Conservation (phyloP, 2,329 filamentous ascomycete genomes). For the Stylonectria norvegica region DNA sequence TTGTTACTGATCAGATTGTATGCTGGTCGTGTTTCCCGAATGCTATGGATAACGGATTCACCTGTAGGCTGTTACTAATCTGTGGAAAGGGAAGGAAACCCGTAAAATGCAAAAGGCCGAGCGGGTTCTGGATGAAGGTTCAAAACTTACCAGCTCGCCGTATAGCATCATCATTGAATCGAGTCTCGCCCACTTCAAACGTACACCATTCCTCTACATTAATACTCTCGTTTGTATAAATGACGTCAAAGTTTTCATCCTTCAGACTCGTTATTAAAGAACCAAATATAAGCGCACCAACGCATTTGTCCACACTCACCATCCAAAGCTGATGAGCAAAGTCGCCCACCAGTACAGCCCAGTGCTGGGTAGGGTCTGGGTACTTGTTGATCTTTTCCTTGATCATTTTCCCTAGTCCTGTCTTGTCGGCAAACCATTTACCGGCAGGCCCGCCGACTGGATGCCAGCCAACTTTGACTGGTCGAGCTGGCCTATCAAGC, state of each 20-base stretch:
- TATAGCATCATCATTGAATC: slow-evolving; percentile 53
- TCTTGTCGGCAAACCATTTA: slow-evolving; percentile 57
- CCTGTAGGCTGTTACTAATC: slow-evolving; percentile 29
- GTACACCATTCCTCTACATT: slow-evolving; percentile 47
- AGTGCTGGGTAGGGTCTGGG: slow-evolving; percentile 59
- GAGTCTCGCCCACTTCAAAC: slow-evolving; percentile 50
- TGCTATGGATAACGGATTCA: slow-evolving; percentile 51
- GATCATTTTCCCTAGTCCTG: slow-evolving; percentile 53
- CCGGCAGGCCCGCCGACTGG: slow-evolving; percentile 54
- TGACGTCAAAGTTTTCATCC: slow-evolving; percentile 54
- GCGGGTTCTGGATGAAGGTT: too few species aligned
- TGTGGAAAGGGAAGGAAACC: rapidly evolving
- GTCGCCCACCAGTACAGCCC: slow-evolving; percentile 55
- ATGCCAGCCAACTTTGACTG: slow-evolving; percentile 56
- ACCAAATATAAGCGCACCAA: background rate
- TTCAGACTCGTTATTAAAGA: slow-evolving; percentile 10
- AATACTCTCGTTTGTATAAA: slow-evolving; percentile 53
- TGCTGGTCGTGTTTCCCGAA: slow-evolving; percentile 44
- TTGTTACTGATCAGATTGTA: slow-evolving; percentile 61
- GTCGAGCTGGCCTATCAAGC: slow-evolving; percentile 29
- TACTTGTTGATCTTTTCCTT: slow-evolving; percentile 52
- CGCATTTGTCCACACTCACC: slow-evolving; percentile 31
- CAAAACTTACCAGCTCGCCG: slow-evolving; percentile 42
- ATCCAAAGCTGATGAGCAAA: slow-evolving; percentile 59
- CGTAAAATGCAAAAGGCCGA: too few species aligned